Percentiles rank a stretch among this genome's conserved stretches.
These are phyloP conservation scores for Baudoinia panamericana DNA, from an alignment of 495 filamentous ascomycete genomes.

Conservation along the genomic window DNA sequence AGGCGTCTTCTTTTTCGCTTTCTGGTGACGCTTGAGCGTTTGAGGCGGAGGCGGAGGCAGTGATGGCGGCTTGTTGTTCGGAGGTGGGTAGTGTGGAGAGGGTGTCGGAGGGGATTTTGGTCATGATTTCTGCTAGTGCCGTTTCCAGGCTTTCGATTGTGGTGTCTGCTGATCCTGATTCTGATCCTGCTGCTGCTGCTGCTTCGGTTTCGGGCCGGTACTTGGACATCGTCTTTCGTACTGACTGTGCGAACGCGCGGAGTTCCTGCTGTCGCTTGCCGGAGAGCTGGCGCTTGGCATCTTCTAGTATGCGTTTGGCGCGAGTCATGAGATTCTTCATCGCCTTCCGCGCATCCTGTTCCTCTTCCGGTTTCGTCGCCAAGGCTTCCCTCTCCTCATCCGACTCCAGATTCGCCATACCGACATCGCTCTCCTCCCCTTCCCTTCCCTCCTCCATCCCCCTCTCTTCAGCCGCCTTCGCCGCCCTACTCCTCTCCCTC, in stretches of 20 bases:
- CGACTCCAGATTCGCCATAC: conserved; percentile 12
- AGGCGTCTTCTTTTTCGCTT: conserved; percentile 4
- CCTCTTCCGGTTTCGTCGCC: conserved; percentile 11
- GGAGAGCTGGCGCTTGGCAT: conserved; percentile 36
- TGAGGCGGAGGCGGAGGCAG: conserved; percentile 2
- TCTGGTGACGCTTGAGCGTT: conserved; percentile 3
- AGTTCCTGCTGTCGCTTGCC: conserved; percentile 51
- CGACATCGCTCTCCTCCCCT: conserved; percentile 13
- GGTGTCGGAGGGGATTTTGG: conserved; percentile 15
- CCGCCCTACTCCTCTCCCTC: conserved; percentile 21
- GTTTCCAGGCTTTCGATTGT: conserved; percentile 13
- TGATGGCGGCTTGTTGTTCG: neutral
- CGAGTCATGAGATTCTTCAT: conserved; percentile 40
- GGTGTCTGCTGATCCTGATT: neutral
- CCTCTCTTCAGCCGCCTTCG: conserved; percentile 12
- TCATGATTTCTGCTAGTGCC: conserved; percentile 16
- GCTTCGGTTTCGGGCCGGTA: conserved; percentile 7
- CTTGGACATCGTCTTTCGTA: conserved; percentile 38
- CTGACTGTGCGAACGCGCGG: conserved; percentile 43
- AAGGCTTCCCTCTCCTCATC: conserved; percentile 14
- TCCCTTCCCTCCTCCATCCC: conserved; percentile 28
- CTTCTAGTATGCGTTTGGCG: conserved; percentile 41
- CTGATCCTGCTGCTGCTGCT: neutral
- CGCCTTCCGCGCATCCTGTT: conserved; percentile 26
- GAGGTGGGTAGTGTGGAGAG: conserved; percentile 5